Base-by-base conservation (phyloP, 2,329 filamentous ascomycete species). In the Penicillium sp. region DNA sequence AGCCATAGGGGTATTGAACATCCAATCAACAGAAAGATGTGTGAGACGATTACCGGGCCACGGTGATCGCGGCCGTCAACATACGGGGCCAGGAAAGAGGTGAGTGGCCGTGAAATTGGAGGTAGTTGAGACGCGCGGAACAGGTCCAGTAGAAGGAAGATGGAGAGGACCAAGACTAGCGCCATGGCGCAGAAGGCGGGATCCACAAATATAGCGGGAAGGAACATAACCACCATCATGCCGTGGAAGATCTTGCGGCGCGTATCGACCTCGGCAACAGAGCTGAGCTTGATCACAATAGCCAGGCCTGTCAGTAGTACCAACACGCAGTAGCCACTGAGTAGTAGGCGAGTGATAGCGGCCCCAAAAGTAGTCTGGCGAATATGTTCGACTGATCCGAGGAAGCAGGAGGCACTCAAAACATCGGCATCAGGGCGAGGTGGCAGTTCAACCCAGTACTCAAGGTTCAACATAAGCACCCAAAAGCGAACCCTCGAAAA, bases 231-330 rank as follows among this genome's bases (percentile, higher is more conserved):
- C 8, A 97, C 93, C 89, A 97, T 97, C 82, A 93, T 96, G 64
- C 95, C 95, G 73, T 99, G 94, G 72, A 99, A 99, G 24, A 97
- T 90, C 74, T 99, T 99, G 49, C 94, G 86, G 48, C 94, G 85
- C 1, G 94, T 99, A 75, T 99, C 94, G 45, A 99, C 93, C 74
- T 97, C 92, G 63, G 89, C 92, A 48, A 90, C 79, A 3, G 85
- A 79, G 39, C 88, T 89, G 37, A 96, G 82, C 40, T 82, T 84
- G 50, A 94, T 84, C 8, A 97, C 90, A 4, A 89, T 80, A 10
- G 85, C 76, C 35, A 97, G 81, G 1, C 93, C 94, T 1, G 85
- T 70, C 16, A 83, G 70, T 16, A 97, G 82, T 53, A 95, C 85
- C 4, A 74, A 63, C 1, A 87, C 62, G 80, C 88, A 97, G 78